Base-by-base conservation (phyloP, 441 rosid species). In the Aleurites moluccanus region DNA sequence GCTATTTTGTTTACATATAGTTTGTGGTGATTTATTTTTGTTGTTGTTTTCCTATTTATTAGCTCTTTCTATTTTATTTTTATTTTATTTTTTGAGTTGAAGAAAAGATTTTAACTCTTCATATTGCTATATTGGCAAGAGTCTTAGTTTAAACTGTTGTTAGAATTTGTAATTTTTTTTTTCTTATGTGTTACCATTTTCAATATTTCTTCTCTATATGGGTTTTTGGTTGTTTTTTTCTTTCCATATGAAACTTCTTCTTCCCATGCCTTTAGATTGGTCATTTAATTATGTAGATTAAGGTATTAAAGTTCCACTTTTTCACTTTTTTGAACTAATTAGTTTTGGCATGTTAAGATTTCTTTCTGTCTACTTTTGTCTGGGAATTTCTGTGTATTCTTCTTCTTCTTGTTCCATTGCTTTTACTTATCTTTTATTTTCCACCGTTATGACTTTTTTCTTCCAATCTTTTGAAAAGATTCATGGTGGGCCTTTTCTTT, bases 401-500 rank as follows among this genome's bases (percentile, higher is more conserved):
- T 65, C 10, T 73, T 21, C 15, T 76, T 25, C 30, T n/a, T n/a
- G n/a, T n/a, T n/a, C n/a, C 53, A 14, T 59, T 63, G 59, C 68
- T 72, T 68, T 40, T 67, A 68, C 33, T 69, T 16, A 30, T 33
- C 53, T 14, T 63, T 59, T 69, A 52, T 60, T 30, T 65, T 74
- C n/a, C 44, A 14, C 66, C 44, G n/a, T 30, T 49, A 69, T 69
- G 49, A 14, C 53, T 44, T 67, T 44, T 56, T 56, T 13, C 23
- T 40, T 60, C 60, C 18, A 10, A 30, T 50, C 56, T 44, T 73
- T 74, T 61, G 18, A n/a, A 69, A 77, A 38, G 50, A 57, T 64
- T 20, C 16, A 27, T 64, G 28, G 73, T 73, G 73, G 78, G 75
- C 20, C 70, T 77, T 27, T 10, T 28, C 61, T 69, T 52, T 30